phyloP scores from a whole-genome alignment of 805 yeast genomes.

The Yamadazyma kitorensis region DNA sequence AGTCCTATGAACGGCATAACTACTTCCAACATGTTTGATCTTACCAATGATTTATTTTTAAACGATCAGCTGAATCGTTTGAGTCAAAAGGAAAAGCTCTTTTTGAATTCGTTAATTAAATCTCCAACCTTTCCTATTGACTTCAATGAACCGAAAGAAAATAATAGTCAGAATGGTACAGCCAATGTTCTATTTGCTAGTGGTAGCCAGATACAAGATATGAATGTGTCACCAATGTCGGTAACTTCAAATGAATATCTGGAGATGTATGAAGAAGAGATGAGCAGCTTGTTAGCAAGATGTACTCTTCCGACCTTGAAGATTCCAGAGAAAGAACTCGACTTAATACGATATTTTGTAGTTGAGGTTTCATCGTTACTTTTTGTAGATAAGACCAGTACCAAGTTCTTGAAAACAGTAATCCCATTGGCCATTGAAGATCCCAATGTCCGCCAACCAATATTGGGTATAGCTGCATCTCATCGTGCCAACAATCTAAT shows the following conservation, averaged over 20 bases:
- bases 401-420: slow-evolving; percentile 19
- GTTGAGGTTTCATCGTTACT: slow-evolving; percentile 20
- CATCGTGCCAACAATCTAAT: slow-evolving; percentile 15
- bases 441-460: slow-evolving; percentile 18
- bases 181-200: no score
- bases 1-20: neutral
- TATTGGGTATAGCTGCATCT: slow-evolving; percentile 24
- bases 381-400: slow-evolving; percentile 22
- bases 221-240: slow-evolving; percentile 4
- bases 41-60: slow-evolving; percentile 4
- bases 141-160: no score
- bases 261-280: slow-evolving; percentile 13
- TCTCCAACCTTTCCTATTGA: slow-evolving; percentile 8
- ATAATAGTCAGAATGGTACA: no score
- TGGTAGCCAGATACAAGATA: no score
- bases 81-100: slow-evolving; percentile 16
- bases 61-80: no score
- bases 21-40: slow-evolving; percentile 1
- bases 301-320: slow-evolving; percentile 7
- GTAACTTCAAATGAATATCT: slow-evolving; percentile 2
- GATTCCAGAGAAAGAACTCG: slow-evolving; percentile 12
- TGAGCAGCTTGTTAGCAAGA: slow-evolving; percentile 6
- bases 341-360: slow-evolving; percentile 19
- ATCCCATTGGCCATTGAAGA: slow-evolving; percentile 19
- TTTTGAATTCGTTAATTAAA: slow-evolving; percentile 14